Conservation (phyloP, 164 flowering plant species). For the Buxus sempervirens region DNA sequence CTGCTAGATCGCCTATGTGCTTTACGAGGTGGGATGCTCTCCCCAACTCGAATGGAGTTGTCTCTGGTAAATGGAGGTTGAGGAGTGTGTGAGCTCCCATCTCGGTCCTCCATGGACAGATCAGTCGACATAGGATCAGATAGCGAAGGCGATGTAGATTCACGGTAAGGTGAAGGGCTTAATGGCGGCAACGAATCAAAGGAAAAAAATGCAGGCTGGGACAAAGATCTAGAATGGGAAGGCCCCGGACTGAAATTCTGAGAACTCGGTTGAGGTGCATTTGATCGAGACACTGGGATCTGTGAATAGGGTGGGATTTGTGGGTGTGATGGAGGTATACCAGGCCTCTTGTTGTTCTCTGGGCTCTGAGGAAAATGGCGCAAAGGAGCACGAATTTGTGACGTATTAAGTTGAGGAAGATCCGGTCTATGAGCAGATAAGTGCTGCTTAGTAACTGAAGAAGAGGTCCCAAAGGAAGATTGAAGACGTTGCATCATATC, state of each 20-base stretch:
- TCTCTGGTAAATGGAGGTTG: constrained; percentile 29
- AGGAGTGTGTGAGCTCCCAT: constrained; percentile 33
- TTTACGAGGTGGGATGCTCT: constrained; percentile 77
- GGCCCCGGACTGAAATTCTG: constrained; percentile 44
- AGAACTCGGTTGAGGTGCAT: constrained; percentile 36
- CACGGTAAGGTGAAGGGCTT: constrained; percentile 70
- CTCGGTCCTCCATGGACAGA: constrained; percentile 69
- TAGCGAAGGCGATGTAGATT: constrained; percentile 32
- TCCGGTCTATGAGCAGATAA: constrained; percentile 39
- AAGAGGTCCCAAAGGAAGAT: constrained; percentile 59
- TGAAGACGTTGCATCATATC: constrained; percentile 56
- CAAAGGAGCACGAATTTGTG: constrained; percentile 45
- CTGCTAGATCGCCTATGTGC: constrained; percentile 87
- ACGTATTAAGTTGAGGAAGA: constrained; percentile 49
- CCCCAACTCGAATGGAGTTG: constrained; percentile 35
- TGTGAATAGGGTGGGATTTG: constrained; percentile 81
- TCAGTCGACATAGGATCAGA: constrained; percentile 47
- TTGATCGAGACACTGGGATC: constrained; percentile 40
- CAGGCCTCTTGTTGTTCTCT: constrained; percentile 53
- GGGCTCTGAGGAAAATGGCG: constrained; percentile 42
- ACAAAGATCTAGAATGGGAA: constrained; percentile 73
- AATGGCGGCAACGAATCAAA: constrained; percentile 85
- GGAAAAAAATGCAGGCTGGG: constrained; percentile 76
- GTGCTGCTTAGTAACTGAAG: constrained; percentile 38
- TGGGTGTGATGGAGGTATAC: constrained; percentile 87